Evolutionary conservation across 2,329 filamentous ascomycete genomes (phyloP), one percentile per base, ranked within the genome.

Genomic region (Fusarium nisikadoi): DNA sequence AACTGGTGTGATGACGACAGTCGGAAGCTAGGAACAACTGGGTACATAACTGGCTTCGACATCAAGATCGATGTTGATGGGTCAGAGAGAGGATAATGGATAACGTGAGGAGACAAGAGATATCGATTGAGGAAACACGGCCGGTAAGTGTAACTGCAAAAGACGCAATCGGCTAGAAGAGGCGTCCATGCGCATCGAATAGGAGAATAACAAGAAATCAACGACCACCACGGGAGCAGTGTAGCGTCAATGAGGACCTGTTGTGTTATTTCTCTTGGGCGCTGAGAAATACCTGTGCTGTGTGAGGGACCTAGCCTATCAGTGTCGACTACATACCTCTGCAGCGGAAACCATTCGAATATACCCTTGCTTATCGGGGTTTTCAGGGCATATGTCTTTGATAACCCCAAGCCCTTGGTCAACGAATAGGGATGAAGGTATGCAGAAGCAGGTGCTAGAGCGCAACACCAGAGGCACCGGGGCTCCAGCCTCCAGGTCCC

Each of bases 371-470:
- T 68, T 70, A 62, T 65, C 62, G 60, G 67, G 62, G 66, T 29
- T 62, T 57, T 42, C 53, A 60, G 54, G 56, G 43, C 52, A 52
- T 43, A 50, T 55, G 38, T 46, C 41, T 45, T 61, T 49, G 43
- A 64, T 41, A 64, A 43, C 42, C 63, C 49, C 53, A 63, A 65
- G 56, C 42, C 59, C 49, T 57, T 55, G 45, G 13, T 42, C 41
- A 46, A 56, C 72, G 67, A 75, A 75, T 75, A 63, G 62, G 59
- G 42, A 66, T 31, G 20, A 33, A 57, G 56, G 25, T 41, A 54
- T 62, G 60, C 42, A 27, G 50, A 69, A 73, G 72, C 69, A 70
- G 69, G 69, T 71, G 65, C 62, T 61, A 60, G 52, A 72, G 62
- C 57, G 61, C 49, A 62, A 58, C 38, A 25, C 45, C 47, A 70